Base-by-base conservation (phyloP, 2,329 filamentous ascomycete species). In the Botrytis squamosa region DNA sequence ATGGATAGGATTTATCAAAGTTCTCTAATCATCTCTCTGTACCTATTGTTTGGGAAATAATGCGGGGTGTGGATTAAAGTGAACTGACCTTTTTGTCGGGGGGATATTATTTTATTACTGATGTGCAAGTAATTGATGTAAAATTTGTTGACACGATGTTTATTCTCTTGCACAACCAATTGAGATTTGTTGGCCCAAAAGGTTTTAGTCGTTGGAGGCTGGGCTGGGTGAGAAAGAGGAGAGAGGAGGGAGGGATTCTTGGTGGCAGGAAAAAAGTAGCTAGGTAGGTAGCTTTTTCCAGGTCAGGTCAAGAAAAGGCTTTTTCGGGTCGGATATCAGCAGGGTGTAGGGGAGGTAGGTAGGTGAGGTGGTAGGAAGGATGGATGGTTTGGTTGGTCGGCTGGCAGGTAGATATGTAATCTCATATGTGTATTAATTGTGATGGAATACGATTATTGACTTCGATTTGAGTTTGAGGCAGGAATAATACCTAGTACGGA, bases 231-330 rank as follows among this genome's bases (percentile, higher is more conserved):
- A 36, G 33, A 38, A 36, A 52, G 64, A 67, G 40, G n/a, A 65
- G 62, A 20, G n/a, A 29, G 65, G 14, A 38, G 65, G 33, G 52
- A 55, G 65, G 33, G 52, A 55, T 67, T 38, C 22, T 38, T 40
- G 65, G 65, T 67, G 65, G 65, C 65, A 67, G 65, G 65, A 67
- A 67, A 67, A 55, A 55, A 46, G 16, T 29, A 67, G 49, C 52
- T 29, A 18, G 52, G 52, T 8, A 57, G 52, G 29, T 29, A 29
- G 29, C 29, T n/a, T 20, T 55, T 55, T 8, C 33, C 33, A 33
- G 33, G 33, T 33, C n/a, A 49, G 44, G 10, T 55, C 52, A 29
- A 29, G n/a, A 55, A 67, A 40, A 20, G 46, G 36, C 36, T 57
- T 57, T 55, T 33, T 55, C 46, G 65, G 65, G 33, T 67, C 46